A percentile compares a stretch with the other conserved stretches of the same genome.
These are phyloP conservation scores for Limonium bicolor DNA, from an alignment of 148 eudicot genomes.

Conservation along the genomic window DNA sequence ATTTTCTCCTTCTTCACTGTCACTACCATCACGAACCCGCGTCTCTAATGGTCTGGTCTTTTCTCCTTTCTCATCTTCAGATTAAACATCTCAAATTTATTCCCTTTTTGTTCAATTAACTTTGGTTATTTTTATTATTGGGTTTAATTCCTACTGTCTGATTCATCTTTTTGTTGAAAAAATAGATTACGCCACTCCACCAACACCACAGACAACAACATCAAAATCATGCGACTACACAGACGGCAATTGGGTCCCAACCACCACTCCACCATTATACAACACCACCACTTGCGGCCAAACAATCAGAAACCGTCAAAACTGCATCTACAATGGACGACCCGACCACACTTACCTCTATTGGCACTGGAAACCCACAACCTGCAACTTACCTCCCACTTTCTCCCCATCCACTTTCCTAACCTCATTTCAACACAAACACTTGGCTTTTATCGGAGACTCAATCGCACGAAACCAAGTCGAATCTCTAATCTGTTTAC, in stretches of 20 bases:
- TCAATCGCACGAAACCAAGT: slow-evolving; percentile 88
- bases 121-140: too few species aligned
- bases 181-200: too few species aligned
- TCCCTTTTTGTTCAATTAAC: too few species aligned
- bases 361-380: slow-evolving; percentile 74
- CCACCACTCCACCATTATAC: slow-evolving; percentile 45
- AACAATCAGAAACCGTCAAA: slow-evolving; percentile 69
- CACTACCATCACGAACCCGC: too few species aligned
- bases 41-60: too few species aligned
- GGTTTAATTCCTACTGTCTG: too few species aligned
- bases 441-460: slow-evolving; percentile 91
- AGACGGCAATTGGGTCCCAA: slow-evolving; percentile 56
- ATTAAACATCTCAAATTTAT: too few species aligned
- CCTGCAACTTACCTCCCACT: slow-evolving; percentile 50
- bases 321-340: slow-evolving; percentile 70
- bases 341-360: slow-evolving; percentile 48
- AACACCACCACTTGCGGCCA: slow-evolving; percentile 58
- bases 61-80: too few species aligned
- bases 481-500: slow-evolving; percentile 73
- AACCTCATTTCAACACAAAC: slow-evolving; percentile 29
- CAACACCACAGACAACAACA: too few species aligned
- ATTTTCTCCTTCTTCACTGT: too few species aligned
- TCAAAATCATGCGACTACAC: slow-evolving; percentile 72
- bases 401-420: slow-evolving; percentile 61
- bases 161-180: too few species aligned